Percentiles rank a stretch among this genome's conserved stretches.
Conservation (phyloP, 257 asterid genomes). For the Nemophila menziesii region DNA sequence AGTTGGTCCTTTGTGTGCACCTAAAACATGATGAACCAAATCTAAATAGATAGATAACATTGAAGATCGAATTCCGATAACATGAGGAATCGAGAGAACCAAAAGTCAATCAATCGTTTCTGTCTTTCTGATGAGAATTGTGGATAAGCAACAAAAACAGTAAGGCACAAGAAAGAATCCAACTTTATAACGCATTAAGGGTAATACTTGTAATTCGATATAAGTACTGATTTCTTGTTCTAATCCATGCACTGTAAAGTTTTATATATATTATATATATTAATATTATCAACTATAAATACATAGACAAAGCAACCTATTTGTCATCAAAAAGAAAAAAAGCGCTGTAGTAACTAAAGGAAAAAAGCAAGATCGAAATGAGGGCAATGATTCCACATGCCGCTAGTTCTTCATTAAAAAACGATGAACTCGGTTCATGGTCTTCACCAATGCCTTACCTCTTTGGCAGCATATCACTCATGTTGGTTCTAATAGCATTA, state of each 20-base stretch:
- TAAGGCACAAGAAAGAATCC: neutral
- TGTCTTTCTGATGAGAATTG: too few relatives aligned
- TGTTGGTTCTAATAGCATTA: constrained; percentile 29
- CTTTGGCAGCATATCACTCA: constrained; percentile 21
- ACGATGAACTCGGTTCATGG: constrained; percentile 5
- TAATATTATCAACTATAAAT: neutral
- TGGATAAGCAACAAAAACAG: neutral
- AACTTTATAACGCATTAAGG: neutral
- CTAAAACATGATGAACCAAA: too few relatives aligned
- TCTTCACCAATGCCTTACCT: constrained; percentile 18
- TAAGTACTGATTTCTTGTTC: neutral
- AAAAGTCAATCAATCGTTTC: neutral
- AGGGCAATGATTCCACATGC: constrained; percentile 2
- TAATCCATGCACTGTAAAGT: constrained; percentile 1
- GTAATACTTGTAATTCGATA: neutral
- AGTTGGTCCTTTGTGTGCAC: too few relatives aligned
- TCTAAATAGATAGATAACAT: too few relatives aligned
- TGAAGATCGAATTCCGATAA: too few relatives aligned
- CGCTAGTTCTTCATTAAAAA: constrained; percentile 3
- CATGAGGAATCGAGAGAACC: too few relatives aligned
- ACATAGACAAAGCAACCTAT: neutral
- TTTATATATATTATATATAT: too few relatives aligned
- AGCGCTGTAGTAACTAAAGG: neutral
- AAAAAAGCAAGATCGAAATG: constrained; percentile 5
- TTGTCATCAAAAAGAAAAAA: too few relatives aligned